phyloP scores from a whole-genome alignment of 2,329 filamentous ascomycete species.

The Fonsecaea multimorphosa region DNA sequence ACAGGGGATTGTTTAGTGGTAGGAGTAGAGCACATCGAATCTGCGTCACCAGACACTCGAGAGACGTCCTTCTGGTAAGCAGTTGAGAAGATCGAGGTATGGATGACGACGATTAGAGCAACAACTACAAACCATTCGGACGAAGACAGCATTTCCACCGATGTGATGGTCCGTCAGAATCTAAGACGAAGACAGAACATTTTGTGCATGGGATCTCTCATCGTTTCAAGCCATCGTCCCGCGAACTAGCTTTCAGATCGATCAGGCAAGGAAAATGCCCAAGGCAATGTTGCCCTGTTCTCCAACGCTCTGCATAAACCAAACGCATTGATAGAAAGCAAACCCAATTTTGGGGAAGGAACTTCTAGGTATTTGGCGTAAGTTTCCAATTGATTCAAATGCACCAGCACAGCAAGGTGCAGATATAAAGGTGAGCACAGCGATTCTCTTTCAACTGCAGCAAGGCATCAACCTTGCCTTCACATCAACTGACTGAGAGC shows the following conservation, averaged over 20 bases:
- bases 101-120: too few relatives aligned
- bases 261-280: too few relatives aligned
- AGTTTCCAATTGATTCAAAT: neutral
- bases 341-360: neutral
- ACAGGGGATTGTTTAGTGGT: too few relatives aligned
- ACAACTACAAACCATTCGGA: too few relatives aligned
- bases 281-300: conserved; percentile 31
- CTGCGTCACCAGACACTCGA: neutral
- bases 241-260: neutral
- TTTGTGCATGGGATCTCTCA: neutral
- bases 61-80: too few relatives aligned
- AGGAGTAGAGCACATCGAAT: neutral
- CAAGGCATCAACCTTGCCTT: neutral
- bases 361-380: neutral
- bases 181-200: too few relatives aligned
- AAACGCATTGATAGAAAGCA: conserved; percentile 39
- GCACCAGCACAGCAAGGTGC: neutral
- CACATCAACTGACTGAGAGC: neutral
- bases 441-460: neutral
- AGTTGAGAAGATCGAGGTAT: too few relatives aligned
- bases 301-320: conserved; percentile 37
- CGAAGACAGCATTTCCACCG: too few relatives aligned
- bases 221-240: neutral
- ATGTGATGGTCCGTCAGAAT: too few relatives aligned
- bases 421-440: neutral